These are phyloP conservation scores for Schwanniomyces etchellsii DNA, from an alignment of 1,139 yeast species.

Conservation along the genomic window DNA sequence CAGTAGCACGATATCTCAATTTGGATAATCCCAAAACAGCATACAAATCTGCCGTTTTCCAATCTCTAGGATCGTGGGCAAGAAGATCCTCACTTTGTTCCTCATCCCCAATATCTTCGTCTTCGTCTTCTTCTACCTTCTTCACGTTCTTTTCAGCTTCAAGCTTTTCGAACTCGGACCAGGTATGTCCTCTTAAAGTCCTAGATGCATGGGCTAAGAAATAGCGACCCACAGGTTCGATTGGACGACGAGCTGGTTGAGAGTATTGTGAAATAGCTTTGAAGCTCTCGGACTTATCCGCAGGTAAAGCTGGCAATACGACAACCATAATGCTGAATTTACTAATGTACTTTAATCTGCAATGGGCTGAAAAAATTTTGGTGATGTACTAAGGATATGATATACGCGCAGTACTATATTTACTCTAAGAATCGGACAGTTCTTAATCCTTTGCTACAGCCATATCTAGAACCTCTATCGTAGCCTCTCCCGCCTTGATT, in stretches of 20 bases:
- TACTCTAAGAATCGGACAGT: no score
- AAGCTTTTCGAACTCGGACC: constrained; percentile 94
- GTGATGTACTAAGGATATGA: constrained; percentile 12
- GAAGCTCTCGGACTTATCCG: constrained; percentile 46
- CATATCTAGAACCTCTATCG: constrained; percentile 83
- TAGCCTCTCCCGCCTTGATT: constrained; percentile 52
- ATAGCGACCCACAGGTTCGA: constrained; percentile 96
- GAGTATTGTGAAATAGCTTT: constrained; percentile 49
- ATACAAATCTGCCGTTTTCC: constrained; percentile 95
- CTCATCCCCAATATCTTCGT: constrained; percentile 70
- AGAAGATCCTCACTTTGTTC: constrained; percentile 80
- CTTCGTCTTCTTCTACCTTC: constrained; percentile 61
- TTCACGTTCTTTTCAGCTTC: constrained; percentile 90
- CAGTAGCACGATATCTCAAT: constrained; percentile 86
- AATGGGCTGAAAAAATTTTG: constrained; percentile 13
- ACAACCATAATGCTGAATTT: constrained; percentile 20
- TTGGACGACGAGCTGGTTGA: constrained; percentile 73
- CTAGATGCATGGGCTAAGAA: constrained; percentile 97
- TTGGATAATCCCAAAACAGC: constrained; percentile 93
- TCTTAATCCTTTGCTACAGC: constrained; percentile 66
- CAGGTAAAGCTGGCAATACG: constrained; percentile 36
- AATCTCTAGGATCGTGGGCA: constrained; percentile 91
- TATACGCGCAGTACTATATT: constrained; percentile 3
- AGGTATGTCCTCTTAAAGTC: constrained; percentile 93
- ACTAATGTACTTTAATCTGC: not conserved